Conservation (phyloP, 345 rosid genomes). For the Dipteronia dyeriana region DNA sequence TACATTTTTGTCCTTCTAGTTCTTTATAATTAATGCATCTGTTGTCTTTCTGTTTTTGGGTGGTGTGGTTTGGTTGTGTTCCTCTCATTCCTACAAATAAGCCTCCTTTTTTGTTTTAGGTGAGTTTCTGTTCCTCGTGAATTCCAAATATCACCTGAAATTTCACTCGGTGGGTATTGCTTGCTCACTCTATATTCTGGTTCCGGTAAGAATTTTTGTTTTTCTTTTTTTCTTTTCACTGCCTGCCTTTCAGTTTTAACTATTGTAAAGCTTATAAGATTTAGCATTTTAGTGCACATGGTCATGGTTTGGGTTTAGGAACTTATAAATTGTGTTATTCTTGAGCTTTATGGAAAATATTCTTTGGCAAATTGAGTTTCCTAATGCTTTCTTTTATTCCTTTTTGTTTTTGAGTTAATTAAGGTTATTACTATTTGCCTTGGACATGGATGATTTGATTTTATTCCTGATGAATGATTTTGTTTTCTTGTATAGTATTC, state of each 20-base stretch:
- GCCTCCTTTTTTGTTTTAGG: constrained; percentile 31
- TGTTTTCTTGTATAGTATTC: not conserved
- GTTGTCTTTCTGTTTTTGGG: constrained; percentile 7
- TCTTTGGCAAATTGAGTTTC: not conserved
- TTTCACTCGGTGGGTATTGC: constrained; percentile 17
- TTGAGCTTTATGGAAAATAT: not conserved
- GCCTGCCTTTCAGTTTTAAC: not conserved
- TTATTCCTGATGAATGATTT: not conserved
- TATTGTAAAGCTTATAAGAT: not conserved
- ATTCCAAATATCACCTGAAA: constrained; percentile 19
- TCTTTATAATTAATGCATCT: no score
- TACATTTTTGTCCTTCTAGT: not conserved
- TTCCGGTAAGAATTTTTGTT: constrained; percentile 5
- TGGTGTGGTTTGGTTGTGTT: constrained; percentile 18
- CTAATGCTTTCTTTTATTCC: constrained; percentile 8
- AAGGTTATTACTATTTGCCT: constrained; percentile 16
- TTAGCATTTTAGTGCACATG: constrained; percentile 5
- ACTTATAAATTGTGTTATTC: constrained; percentile 9
- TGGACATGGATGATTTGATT: constrained; percentile 1
- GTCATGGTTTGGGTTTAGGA: constrained; percentile 12
- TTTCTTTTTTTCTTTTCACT: not conserved
- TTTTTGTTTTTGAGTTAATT: not conserved
- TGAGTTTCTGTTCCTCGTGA: constrained; percentile 34
- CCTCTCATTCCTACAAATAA: constrained; percentile 18
- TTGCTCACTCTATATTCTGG: constrained; percentile 4